Conservation (phyloP, 441 rosid genomes). For the Bruguiera hainesii region DNA sequence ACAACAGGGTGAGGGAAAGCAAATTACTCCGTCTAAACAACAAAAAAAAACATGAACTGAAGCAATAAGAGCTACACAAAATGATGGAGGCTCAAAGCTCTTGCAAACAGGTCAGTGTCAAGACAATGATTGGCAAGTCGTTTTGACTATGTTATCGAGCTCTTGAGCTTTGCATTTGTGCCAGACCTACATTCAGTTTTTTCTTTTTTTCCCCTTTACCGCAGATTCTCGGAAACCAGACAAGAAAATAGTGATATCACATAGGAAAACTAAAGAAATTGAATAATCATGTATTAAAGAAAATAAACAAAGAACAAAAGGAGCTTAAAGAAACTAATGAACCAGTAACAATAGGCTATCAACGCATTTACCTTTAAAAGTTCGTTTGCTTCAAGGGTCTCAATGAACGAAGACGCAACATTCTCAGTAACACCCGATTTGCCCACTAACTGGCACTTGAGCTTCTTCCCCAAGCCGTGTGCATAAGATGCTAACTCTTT, state of each 20-base stretch:
- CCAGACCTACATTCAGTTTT: too few species aligned
- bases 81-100: neutral
- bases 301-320: neutral
- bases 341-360: neutral
- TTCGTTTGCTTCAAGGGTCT: constrained; percentile 87
- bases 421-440: constrained; percentile 79
- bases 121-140: neutral
- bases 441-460: constrained; percentile 74
- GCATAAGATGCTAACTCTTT: constrained; percentile 89
- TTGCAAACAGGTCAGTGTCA: neutral
- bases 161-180: too few species aligned
- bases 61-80: neutral
- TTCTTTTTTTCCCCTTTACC: too few species aligned
- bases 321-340: neutral
- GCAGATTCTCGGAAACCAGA: too few species aligned
- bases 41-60: neutral
- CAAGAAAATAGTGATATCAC: too few species aligned
- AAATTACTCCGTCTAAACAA: neutral
- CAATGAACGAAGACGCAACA: constrained; percentile 60
- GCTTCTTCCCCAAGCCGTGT: constrained; percentile 72
- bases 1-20: neutral
- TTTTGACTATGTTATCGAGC: neutral
- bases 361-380: constrained; percentile 63
- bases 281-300: too few species aligned
- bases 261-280: too few species aligned